These are phyloP conservation scores for Neoboletus magnificus DNA, from an alignment of 768 basidiomycete species.

Conservation along the genomic window DNA sequence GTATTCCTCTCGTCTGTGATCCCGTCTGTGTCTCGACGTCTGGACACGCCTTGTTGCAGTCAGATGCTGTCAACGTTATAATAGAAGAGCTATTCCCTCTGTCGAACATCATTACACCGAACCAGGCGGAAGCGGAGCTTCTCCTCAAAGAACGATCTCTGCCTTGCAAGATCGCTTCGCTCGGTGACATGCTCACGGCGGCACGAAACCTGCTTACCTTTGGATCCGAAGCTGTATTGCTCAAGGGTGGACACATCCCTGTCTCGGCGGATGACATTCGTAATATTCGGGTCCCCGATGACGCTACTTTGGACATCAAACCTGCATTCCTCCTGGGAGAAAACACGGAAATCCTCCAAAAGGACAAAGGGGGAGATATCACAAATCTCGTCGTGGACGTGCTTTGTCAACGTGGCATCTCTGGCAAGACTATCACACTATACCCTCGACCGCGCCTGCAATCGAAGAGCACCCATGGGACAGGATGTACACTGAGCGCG, in stretches of 20 bases:
- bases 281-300: slow-evolving; percentile 24
- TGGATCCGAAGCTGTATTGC: slow-evolving; percentile 57
- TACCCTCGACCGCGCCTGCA: slow-evolving; percentile 61
- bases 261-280: slow-evolving; percentile 46
- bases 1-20: slow-evolving; percentile 63
- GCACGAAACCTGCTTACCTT: slow-evolving; percentile 46
- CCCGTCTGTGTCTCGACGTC: slow-evolving; percentile 92
- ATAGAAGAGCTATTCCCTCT: slow-evolving; percentile 66
- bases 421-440: slow-evolving; percentile 38
- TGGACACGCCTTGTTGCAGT: slow-evolving; percentile 71
- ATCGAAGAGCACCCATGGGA: slow-evolving; percentile 81
- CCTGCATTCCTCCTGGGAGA: slow-evolving; percentile 47
- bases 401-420: slow-evolving; percentile 39
- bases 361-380: slow-evolving; percentile 3
- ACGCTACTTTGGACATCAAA: slow-evolving; percentile 35
- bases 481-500: slow-evolving; percentile 88
- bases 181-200: slow-evolving; percentile 61
- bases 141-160: slow-evolving; percentile 45
- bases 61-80: slow-evolving; percentile 60
- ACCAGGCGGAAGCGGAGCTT: slow-evolving; percentile 75
- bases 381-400: slow-evolving; percentile 59
- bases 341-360: slow-evolving; percentile 62
- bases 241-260: slow-evolving; percentile 83
- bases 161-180: slow-evolving; percentile 34
- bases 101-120: slow-evolving; percentile 76